Conservation (phyloP, 768 basidiomycete genomes). For the Tylopilus plumbeoviolaceoides region DNA sequence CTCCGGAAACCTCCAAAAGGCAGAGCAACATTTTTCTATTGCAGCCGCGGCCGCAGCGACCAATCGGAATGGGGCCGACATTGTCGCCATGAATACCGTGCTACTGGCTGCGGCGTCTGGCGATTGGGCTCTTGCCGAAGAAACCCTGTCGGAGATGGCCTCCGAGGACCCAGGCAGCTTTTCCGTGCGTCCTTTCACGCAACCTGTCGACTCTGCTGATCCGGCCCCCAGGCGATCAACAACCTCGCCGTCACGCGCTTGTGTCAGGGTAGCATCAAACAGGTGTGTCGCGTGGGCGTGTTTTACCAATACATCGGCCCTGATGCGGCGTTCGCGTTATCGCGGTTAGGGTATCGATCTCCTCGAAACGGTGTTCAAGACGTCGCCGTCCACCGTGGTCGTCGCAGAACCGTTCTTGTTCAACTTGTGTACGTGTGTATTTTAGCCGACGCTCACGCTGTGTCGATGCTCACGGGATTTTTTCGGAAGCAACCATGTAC, state of each 20-base stretch:
- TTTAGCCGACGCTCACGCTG: background rate
- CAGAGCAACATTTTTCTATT: conserved; percentile 50
- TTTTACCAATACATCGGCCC: background rate
- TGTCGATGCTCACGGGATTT: background rate
- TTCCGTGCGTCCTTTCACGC: conserved; percentile 37
- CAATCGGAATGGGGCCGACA: conserved; percentile 37
- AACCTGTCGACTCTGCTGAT: no score
- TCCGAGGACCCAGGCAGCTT: conserved; percentile 56
- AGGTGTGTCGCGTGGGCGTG: conserved; percentile 42
- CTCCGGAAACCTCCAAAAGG: conserved; percentile 58
- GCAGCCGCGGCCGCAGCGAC: conserved; percentile 42
- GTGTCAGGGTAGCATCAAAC: conserved; percentile 66
- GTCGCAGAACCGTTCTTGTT: conserved; percentile 82
- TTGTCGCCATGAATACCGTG: conserved; percentile 61
- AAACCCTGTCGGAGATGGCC: conserved; percentile 41
- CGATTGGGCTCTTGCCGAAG: conserved; percentile 56
- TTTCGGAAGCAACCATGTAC: conserved; percentile 62
- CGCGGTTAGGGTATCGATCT: conserved; percentile 58
- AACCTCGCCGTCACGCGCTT: conserved; percentile 71
- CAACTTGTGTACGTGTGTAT: conserved; percentile 64
- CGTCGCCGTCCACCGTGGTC: conserved; percentile 67
- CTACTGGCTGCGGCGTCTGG: conserved; percentile 66
- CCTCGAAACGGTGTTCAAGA: conserved; percentile 56
- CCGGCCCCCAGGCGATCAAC: conserved; percentile 56
- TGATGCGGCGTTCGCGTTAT: background rate